Base-by-base conservation (phyloP, 805 yeast species). In the Ogataea paradorogensis region DNA sequence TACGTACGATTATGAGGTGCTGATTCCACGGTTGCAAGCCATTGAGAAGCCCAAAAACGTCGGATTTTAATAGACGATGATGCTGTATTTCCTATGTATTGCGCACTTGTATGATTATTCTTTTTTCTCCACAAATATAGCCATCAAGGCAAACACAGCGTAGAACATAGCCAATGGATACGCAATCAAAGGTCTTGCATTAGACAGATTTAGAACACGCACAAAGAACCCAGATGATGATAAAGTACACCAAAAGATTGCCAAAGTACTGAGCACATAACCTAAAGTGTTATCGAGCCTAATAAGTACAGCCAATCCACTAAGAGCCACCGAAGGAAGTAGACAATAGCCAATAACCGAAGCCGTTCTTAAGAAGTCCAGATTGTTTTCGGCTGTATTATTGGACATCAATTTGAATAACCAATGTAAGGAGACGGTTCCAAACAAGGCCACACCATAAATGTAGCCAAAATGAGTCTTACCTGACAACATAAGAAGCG, bases 401-500 rank as follows among this genome's bases (percentile, higher is more conserved):
- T 74, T 76, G 41, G 95, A 80, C 99, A 93, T 93, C 46, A 88
- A 70, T 59, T 84, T 89, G 61, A 95, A 84, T 43, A 93, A 69
- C 52, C 77, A 76, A 63, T 90, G 97, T 49, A 89, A 75, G 23
- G 95, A 80, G 11, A 87, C 59, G 1, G 95, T 84, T 13, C 99
- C 99, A 52, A 91, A 80, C 30, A 93, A 65, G 0, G 96, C 98
- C 29, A 93, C 95, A 27, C 99, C 98, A 57, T 93, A 93, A 35
- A 93, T 85, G 62, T 93, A 93, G 2, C 98, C 98, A 59, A 93
- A 93, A 61, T 93, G 98, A 11, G 91, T 85, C 61, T 91, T 93
- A 5, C 99, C 98, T 1, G 95, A 82, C 30, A 90, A 70, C 35
- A 91, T 67, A 38, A 93, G 67, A 45, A 84, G 78, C 0, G 89